Evolutionary conservation across 1,284 basidiomycete species (phyloP).

Genomic region (Cutaneotrichosporon arboriforme): DNA sequence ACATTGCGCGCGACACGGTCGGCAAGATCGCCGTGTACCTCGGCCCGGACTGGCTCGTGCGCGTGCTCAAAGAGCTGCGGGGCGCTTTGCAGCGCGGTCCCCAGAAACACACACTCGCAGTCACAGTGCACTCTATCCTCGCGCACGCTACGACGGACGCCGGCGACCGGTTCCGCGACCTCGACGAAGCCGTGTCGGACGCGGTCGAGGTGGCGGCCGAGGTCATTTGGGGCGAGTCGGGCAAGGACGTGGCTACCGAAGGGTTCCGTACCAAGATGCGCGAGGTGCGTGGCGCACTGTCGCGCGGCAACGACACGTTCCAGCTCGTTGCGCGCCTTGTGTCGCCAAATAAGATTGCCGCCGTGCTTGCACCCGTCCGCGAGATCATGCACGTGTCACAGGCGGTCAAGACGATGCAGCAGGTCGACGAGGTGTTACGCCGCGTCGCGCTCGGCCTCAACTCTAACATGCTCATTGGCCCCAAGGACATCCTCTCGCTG

Average conservation of each 20-base stretch:
- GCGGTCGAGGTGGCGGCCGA: constrained; percentile 78
- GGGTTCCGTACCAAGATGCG: constrained; percentile 93
- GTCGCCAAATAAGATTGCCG: constrained; percentile 68
- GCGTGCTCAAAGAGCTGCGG: constrained; percentile 73
- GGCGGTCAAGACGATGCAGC: constrained; percentile 71
- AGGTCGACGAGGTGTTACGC: constrained; percentile 82
- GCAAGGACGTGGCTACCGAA: constrained; percentile 80
- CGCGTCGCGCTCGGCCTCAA: constrained; percentile 81
- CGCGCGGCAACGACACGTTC: constrained; percentile 78
- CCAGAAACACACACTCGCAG: constrained; percentile 88
- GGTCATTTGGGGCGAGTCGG: constrained; percentile 90
- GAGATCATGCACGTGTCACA: constrained; percentile 83
- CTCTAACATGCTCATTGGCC: constrained; percentile 66
- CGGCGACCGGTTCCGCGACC: constrained; percentile 57
- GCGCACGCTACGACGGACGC: constrained; percentile 62
- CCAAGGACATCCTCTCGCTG: constrained; percentile 69
- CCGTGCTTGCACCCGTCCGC: constrained; percentile 72
- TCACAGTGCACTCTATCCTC: constrained; percentile 74
- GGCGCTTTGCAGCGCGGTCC: constrained; percentile 82
- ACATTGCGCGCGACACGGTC: constrained; percentile 77
- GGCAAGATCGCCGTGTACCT: constrained; percentile 73
- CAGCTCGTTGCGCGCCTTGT: constrained; percentile 70
- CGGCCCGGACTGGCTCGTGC: constrained; percentile 67
- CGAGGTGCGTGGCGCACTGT: constrained; percentile 73
- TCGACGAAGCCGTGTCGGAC: constrained; percentile 74